Evolutionary conservation across 2,329 filamentous ascomycete species (phyloP), one percentile per base, ranked within the genome.

Genomic region (Tolypocladium ovalisporum): DNA sequence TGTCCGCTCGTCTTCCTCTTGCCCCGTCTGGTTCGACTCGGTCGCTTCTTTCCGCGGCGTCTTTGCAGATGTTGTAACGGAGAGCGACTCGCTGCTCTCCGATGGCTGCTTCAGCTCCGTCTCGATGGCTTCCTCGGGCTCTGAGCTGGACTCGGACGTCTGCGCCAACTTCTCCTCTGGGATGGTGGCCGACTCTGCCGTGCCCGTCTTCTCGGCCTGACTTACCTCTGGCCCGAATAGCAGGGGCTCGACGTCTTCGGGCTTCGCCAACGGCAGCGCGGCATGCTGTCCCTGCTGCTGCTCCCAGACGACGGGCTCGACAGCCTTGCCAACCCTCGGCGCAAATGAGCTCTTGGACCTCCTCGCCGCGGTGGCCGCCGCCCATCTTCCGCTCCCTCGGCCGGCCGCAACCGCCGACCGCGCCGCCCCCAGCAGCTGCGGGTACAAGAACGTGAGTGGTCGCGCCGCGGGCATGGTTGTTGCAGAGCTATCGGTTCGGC

Each of bases 391-490:
- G 29, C 54, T 34, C 42, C 56, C 34, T 58, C 60, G 15, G 58
- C 44, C 40, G 51, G 34, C 35, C 15, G 29, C 52, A 32, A 27
- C 22, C 34, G 40, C 24, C 37, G 53, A 44, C 53, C 60, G 56
- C 60, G 76, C 61, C 19, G 78, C 75, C 56, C 84, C 82, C 70
- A 86, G 81, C 56, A 89, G 71, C 63, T 84, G 83, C 52, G 87
- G 85, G 63, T 88, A 89, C 22, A 89, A 75, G 65, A 89, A 89
- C 19, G 82, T 81, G 59, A 89, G 53, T n/a, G 53, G 75, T 65
- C 86, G 79, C 59, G 76, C 74, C 29, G 80, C 77, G 61, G 85
- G 78, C 83, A 89, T 89, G 60, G 65, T 69, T 55, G 56, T 44
- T 55, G 56, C 27, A 36, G 22, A 32, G 49, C 37, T 35, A 29